A percentile compares a stretch with the other conserved stretches of the same genome.
phyloP scores from a whole-genome alignment of 305 asterid genomes.

The Fraxinus velutina region DNA sequence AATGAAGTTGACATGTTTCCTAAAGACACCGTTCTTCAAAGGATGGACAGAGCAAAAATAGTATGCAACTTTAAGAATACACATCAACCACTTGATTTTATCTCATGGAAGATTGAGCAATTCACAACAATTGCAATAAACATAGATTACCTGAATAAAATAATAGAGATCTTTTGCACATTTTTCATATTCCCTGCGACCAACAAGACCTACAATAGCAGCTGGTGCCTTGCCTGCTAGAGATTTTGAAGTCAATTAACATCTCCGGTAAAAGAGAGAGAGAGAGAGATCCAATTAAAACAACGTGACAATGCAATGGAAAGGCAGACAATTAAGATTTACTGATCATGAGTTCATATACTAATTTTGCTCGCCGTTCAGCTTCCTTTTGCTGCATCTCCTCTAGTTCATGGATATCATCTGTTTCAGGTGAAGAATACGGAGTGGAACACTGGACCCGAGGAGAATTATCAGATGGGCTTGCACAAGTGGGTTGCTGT shows the following conservation, averaged over 20 bases:
- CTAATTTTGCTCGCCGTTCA: slow-evolving; percentile 65
- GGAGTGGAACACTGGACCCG: slow-evolving; percentile 42
- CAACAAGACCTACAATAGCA: slow-evolving; percentile 88
- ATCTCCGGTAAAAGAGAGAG: not conserved
- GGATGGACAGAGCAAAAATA: not conserved
- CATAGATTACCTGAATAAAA: slow-evolving; percentile 78
- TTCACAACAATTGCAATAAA: slow-evolving; percentile 2
- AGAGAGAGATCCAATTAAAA: slow-evolving; percentile 6
- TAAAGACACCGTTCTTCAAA: not conserved
- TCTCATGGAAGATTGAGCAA: not conserved
- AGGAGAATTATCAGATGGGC: slow-evolving; percentile 40
- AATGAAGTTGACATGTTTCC: not conserved
- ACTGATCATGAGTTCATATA: slow-evolving; percentile 86
- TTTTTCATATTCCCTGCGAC: slow-evolving; percentile 81
- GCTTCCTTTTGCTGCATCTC: slow-evolving; percentile 76
- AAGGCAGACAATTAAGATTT: slow-evolving; percentile 22
- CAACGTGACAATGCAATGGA: not conserved
- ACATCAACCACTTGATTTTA: not conserved
- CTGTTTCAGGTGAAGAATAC: slow-evolving; percentile 47
- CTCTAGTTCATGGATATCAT: slow-evolving; percentile 45
- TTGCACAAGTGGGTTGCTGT: slow-evolving; percentile 51
- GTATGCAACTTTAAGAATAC: not conserved
- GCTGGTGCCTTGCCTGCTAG: slow-evolving; percentile 90
- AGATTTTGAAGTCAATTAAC: slow-evolving; percentile 19
- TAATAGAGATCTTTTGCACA: slow-evolving; percentile 90